Evolutionary conservation across 1,139 yeast genomes (phyloP).

Genomic region (Protomyces inundatus): DNA sequence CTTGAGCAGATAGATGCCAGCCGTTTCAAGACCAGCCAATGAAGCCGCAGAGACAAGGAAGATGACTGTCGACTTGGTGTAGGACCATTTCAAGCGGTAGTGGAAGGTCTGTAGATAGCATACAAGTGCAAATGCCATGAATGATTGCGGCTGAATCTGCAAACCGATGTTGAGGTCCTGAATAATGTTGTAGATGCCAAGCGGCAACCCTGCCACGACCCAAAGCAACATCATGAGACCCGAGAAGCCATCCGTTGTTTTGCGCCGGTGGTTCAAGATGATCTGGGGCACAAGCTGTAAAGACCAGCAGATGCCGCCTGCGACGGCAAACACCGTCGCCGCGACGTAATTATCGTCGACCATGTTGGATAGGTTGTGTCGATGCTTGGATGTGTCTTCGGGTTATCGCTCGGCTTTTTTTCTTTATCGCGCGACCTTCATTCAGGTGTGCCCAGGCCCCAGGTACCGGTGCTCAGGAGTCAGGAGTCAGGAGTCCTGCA

Average conservation of each 20-base stretch:
- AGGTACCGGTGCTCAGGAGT: too few species aligned
- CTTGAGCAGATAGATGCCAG: constrained; percentile 62
- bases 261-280: constrained; percentile 61
- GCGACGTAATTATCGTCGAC: constrained; percentile 39
- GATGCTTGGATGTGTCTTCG: too few species aligned
- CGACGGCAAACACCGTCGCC: constrained; percentile 75
- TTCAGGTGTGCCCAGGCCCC: too few species aligned
- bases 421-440: too few species aligned
- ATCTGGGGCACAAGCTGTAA: constrained; percentile 84
- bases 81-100: constrained; percentile 42
- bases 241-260: constrained; percentile 80
- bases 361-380: too few species aligned
- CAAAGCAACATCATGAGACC: constrained; percentile 78
- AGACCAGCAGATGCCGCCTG: constrained; percentile 89
- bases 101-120: constrained; percentile 70
- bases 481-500: too few species aligned
- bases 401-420: too few species aligned
- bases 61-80: constrained; percentile 41
- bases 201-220: constrained; percentile 79
- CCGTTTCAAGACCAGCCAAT: constrained; percentile 60
- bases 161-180: constrained; percentile 69
- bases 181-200: constrained; percentile 71
- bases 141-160: constrained; percentile 79
- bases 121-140: constrained; percentile 63
- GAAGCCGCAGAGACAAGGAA: constrained; percentile 44